Base-by-base conservation (phyloP, 2,329 filamentous ascomycete species). In the Eurotiales sp. region DNA sequence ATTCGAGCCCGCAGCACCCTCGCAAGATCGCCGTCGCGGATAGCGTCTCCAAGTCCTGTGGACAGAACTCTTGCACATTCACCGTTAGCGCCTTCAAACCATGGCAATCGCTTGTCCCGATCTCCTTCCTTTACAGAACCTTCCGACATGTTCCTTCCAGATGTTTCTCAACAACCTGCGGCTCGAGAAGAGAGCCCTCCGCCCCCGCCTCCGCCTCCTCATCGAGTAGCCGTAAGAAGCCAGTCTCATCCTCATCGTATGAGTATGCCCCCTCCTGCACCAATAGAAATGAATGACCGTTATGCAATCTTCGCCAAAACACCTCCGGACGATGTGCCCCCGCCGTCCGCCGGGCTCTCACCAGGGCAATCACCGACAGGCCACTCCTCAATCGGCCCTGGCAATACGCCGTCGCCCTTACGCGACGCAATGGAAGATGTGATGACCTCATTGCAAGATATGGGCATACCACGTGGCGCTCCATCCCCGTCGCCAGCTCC, bases 361-460 rank as follows among this genome's bases (percentile, higher is more conserved):
- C 45, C 44, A 11, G 44, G 51, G 15, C 51, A 53, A 3, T 53
- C 51, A 14, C 51, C 51, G 25, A 46, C 39, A 14, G 51, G 46
- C 11, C 51, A 49, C 4, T 53, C 51, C 14, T 53, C 51, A 22
- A 36, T 53, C 39, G 51, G 51, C 11, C 45, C 78, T 41, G 74
- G 76, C 34, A 81, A 88, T 66, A 99, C 93, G 0, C 93, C 93
- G 1, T 97, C 93, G 2, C 93, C 93, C 0, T 74, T 99, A 3
- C 81, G 93, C 53, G 90, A 91, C 67, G 93, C 93, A 1, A 99
- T 99, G 90, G 92, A 97, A 64, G 92, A 95, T 68, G 91, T 99
- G 3, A 96, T 97, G 83, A 90, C 93, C 58, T 95, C 93, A 51
- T 72, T 99, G 39, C 86, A 95, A 64, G 90, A 91, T 54, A 88